Percentiles rank a stretch among this genome's conserved stretches.
Evolutionary conservation across 139 green algal genomes (phyloP).

Genomic region (Chlorella sorokiniana): DNA sequence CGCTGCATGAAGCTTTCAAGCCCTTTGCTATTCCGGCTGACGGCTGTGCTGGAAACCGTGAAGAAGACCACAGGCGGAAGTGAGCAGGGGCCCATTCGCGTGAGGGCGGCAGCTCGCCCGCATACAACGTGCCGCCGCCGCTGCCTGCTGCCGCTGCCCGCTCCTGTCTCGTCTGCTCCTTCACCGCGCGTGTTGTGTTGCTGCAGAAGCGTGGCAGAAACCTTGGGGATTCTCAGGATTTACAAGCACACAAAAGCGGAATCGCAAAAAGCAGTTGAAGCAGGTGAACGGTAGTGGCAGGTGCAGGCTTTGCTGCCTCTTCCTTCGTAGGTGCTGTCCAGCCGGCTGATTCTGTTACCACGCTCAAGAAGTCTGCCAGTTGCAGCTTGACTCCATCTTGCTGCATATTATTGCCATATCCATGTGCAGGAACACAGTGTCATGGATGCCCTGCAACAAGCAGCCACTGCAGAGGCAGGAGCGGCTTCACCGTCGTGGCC

Average conservation of each 20-base stretch:
- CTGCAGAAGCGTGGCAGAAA: slow-evolving; percentile 36
- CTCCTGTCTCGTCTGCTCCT: neutral
- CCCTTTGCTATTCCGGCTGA: neutral
- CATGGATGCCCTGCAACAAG: slow-evolving; percentile 24
- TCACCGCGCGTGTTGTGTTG: neutral
- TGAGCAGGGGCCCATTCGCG: neutral
- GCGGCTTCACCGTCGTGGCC: neutral
- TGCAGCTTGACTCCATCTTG: too few relatives aligned
- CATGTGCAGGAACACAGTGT: slow-evolving; percentile 25
- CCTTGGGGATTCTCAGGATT: slow-evolving; percentile 41
- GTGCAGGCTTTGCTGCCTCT: too few relatives aligned
- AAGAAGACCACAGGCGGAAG: slow-evolving; percentile 48
- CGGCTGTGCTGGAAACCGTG: slow-evolving; percentile 31
- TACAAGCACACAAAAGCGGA: slow-evolving; percentile 32
- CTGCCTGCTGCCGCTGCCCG: too few relatives aligned
- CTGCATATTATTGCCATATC: too few relatives aligned
- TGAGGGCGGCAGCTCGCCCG: too few relatives aligned
- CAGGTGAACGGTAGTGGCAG: neutral
- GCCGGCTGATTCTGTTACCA: too few relatives aligned
- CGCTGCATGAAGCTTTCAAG: neutral
- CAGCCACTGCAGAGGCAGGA: neutral
- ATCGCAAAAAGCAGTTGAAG: slow-evolving; percentile 25
- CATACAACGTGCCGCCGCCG: neutral
- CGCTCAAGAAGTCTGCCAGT: too few relatives aligned
- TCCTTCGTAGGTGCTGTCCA: too few relatives aligned